phyloP scores from a whole-genome alignment of 2,329 filamentous ascomycete species.

The Elsinoe ampelina region DNA sequence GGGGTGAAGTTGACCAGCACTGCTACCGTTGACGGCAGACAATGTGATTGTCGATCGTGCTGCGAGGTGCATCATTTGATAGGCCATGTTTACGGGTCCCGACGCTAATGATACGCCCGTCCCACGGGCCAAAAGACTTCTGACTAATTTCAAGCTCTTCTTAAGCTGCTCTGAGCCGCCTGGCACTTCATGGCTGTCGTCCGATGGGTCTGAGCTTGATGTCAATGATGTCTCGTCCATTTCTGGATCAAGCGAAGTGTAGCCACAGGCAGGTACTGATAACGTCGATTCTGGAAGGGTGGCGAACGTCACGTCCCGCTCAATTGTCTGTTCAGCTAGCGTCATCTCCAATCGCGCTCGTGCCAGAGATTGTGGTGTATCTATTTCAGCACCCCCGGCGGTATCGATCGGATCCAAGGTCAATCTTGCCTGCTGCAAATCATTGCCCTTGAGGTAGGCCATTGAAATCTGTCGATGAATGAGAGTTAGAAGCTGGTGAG shows the following conservation, averaged over 20 bases:
- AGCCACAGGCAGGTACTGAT: slow-evolving; percentile 48
- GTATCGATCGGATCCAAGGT: neutral
- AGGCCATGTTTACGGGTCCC: neutral
- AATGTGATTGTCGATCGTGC: neutral
- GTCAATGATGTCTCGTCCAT: neutral
- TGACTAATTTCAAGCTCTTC: neutral
- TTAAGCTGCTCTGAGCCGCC: too few species aligned
- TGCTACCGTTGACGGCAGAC: neutral
- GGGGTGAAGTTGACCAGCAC: neutral
- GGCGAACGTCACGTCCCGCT: slow-evolving; percentile 57
- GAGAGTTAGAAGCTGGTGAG: neutral
- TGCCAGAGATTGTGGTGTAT: neutral
- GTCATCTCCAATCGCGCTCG: slow-evolving; percentile 2
- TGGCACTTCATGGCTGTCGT: too few species aligned
- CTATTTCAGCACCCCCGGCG: neutral
- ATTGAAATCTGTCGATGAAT: slow-evolving; percentile 12
- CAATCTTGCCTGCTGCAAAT: neutral
- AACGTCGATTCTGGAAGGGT: slow-evolving; percentile 88
- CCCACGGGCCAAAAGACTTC: neutral
- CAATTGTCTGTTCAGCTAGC: slow-evolving; percentile 1
- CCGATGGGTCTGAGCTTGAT: neutral
- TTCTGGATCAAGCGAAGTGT: neutral
- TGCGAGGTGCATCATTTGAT: neutral
- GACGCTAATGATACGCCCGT: neutral
- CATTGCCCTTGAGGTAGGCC: slow-evolving; percentile 3